Percentiles rank a stretch among this genome's conserved stretches.
Conservation (phyloP, 805 yeast genomes). For the Suhomyces kilbournensis region DNA sequence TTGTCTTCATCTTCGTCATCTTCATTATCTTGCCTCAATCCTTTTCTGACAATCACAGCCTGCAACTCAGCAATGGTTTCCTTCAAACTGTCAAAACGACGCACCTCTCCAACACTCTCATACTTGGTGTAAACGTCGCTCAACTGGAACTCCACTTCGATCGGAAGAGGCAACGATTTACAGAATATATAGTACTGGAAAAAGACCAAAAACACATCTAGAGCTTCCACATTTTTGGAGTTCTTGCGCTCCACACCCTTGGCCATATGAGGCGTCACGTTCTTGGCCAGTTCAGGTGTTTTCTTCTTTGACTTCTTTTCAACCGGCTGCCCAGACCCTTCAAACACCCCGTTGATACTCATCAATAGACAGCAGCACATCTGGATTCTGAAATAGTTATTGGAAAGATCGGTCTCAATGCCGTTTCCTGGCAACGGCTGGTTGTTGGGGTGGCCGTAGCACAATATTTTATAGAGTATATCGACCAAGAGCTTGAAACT, state of each 20-base stretch:
- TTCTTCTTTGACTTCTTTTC: neutral
- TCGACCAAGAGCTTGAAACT: slow-evolving; percentile 46
- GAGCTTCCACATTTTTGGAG: slow-evolving; percentile 3
- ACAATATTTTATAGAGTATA: slow-evolving; percentile 53
- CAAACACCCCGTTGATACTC: slow-evolving; percentile 11
- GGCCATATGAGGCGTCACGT: neutral
- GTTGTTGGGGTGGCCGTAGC: slow-evolving; percentile 62
- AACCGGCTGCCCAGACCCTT: neutral
- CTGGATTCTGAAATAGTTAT: slow-evolving; percentile 70
- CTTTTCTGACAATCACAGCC: slow-evolving; percentile 17
- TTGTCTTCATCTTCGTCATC: slow-evolving; percentile 10
- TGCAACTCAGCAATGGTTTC: slow-evolving; percentile 45
- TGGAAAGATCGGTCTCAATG: slow-evolving; percentile 55
- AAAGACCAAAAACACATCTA: slow-evolving; percentile 45
- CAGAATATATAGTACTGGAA: slow-evolving; percentile 71
- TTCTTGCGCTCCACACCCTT: neutral
- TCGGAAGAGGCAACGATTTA: slow-evolving; percentile 61
- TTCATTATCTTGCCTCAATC: slow-evolving; percentile 13
- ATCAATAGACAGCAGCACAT: slow-evolving; percentile 37
- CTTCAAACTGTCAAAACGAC: slow-evolving; percentile 32
- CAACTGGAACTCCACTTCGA: slow-evolving; percentile 57
- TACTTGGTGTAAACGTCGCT: slow-evolving; percentile 37
- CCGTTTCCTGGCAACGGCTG: slow-evolving; percentile 50
- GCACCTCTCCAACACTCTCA: slow-evolving; percentile 27
- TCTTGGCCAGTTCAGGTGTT: neutral